Conservation (phyloP, 2,329 filamentous ascomycete species). For the Arthroderma sp. region DNA sequence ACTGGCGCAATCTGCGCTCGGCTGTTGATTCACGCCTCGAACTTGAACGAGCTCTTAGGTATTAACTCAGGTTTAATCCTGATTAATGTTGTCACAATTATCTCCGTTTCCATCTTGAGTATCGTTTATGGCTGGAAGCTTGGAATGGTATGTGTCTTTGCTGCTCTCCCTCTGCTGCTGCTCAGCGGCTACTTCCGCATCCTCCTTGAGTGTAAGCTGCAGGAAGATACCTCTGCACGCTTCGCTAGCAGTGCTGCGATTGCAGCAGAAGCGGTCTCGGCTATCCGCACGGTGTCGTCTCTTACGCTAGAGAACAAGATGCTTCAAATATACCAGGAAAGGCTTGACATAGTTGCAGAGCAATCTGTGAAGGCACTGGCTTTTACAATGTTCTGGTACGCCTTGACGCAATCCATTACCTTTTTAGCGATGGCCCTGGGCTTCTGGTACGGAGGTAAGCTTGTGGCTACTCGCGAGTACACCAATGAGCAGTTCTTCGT, state of each 20-base stretch:
- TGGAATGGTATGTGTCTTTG: slow-evolving; percentile 54
- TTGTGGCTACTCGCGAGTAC: slow-evolving; percentile 54
- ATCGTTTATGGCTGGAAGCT: slow-evolving; percentile 69
- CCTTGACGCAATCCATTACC: slow-evolving; percentile 37
- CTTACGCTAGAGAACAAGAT: slow-evolving; percentile 43
- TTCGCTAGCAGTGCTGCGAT: slow-evolving; percentile 42
- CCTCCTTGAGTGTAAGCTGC: slow-evolving; percentile 46
- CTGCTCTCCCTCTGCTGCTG: slow-evolving; percentile 56
- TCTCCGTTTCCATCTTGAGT: slow-evolving; percentile 55
- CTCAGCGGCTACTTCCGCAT: slow-evolving; percentile 59
- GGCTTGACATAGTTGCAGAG: slow-evolving; percentile 33
- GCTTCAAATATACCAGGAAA: slow-evolving; percentile 34
- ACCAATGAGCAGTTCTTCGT: slow-evolving; percentile 61
- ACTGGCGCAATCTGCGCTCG: slow-evolving; percentile 68
- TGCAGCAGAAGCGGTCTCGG: slow-evolving; percentile 41
- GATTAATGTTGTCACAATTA: slow-evolving; percentile 58
- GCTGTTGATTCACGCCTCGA: slow-evolving; percentile 65
- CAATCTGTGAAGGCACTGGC: slow-evolving; percentile 40
- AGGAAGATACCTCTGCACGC: slow-evolving; percentile 42
- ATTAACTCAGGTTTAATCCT: slow-evolving; percentile 76
- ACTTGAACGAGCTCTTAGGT: slow-evolving; percentile 76
- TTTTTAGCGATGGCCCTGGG: slow-evolving; percentile 62
- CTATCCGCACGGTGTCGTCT: slow-evolving; percentile 42
- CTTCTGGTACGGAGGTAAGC: slow-evolving; percentile 68
- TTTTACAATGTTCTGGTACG: slow-evolving; percentile 37